These are phyloP conservation scores for California macrophylla DNA, from an alignment of 441 rosid species.

Conservation along the genomic window DNA sequence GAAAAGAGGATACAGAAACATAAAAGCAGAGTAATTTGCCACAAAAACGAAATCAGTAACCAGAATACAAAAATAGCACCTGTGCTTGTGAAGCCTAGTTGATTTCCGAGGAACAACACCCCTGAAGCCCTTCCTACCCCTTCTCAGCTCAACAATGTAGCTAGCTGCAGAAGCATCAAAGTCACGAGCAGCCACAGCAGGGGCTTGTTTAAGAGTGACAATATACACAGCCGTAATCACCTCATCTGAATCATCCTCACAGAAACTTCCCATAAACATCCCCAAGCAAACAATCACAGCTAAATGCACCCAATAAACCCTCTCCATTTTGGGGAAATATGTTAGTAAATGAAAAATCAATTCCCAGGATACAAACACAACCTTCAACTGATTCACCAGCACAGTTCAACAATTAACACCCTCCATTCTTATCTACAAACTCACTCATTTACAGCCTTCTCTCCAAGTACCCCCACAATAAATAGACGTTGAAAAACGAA, in stretches of 20 bases:
- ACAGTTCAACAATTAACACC: slow-evolving; percentile 4
- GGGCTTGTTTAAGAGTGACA: slow-evolving; percentile 70
- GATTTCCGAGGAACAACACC: slow-evolving; percentile 33
- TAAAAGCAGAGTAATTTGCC: neutral
- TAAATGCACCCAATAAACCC: slow-evolving; percentile 19
- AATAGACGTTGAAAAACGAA: slow-evolving; percentile 7
- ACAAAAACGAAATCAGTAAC: neutral
- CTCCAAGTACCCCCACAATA: too few species aligned
- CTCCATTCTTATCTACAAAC: slow-evolving; percentile 18
- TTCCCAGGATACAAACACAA: slow-evolving; percentile 11
- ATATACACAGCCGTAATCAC: slow-evolving; percentile 57
- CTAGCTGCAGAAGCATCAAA: slow-evolving; percentile 14
- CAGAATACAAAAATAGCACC: slow-evolving; percentile 20
- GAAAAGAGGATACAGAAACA: too few species aligned
- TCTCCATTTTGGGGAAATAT: slow-evolving; percentile 28
- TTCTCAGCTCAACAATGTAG: slow-evolving; percentile 24
- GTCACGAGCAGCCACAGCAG: slow-evolving; percentile 33
- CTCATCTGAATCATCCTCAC: slow-evolving; percentile 31
- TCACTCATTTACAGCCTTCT: slow-evolving; percentile 12
- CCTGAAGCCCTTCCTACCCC: slow-evolving; percentile 28
- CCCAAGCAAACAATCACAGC: slow-evolving; percentile 38
- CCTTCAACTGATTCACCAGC: neutral
- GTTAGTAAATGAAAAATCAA: neutral
- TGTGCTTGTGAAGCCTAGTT: slow-evolving; percentile 32
- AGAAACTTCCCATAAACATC: slow-evolving; percentile 23